phyloP scores from a whole-genome alignment of 176 grass and related monocot species.

The Tillandsia fasciculata region DNA sequence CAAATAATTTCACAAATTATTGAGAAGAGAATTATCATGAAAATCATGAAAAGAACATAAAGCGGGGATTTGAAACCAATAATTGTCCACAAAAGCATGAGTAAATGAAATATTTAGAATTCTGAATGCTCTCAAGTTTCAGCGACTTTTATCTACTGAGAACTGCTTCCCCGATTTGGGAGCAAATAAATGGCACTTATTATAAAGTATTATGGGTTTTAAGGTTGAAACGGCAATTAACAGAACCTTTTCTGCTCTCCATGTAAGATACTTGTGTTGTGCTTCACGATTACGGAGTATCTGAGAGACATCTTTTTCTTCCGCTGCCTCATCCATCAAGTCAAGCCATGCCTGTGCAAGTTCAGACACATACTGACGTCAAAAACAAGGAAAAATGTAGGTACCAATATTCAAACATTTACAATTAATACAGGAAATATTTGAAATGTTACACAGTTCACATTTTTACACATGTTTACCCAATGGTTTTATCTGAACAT shows the following conservation, averaged over 20 bases:
- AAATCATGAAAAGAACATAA: not conserved
- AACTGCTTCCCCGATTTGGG: not conserved
- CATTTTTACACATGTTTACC: too few species aligned
- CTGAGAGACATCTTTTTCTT: slow-evolving; percentile 25
- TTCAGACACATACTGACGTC: not conserved
- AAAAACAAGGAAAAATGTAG: too few species aligned
- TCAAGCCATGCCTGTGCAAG: slow-evolving; percentile 61
- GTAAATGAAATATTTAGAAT: not conserved
- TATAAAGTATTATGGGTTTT: too few species aligned
- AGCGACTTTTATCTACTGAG: not conserved
- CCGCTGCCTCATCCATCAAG: slow-evolving; percentile 43
- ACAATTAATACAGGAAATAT: too few species aligned
- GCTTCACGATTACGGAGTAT: slow-evolving; percentile 44
- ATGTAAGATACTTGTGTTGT: slow-evolving; percentile 80
- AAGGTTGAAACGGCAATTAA: not conserved
- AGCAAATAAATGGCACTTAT: too few species aligned
- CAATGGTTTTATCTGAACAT: too few species aligned
- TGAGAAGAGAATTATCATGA: not conserved
- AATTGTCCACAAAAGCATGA: not conserved
- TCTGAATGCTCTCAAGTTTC: not conserved
- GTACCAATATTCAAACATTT: too few species aligned
- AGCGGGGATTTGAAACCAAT: not conserved
- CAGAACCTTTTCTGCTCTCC: slow-evolving; percentile 83
- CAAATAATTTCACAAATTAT: not conserved
- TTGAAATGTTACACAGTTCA: too few species aligned